These are phyloP conservation scores for Mycena alexandri DNA, from an alignment of 768 basidiomycete species.

Conservation along the genomic window DNA sequence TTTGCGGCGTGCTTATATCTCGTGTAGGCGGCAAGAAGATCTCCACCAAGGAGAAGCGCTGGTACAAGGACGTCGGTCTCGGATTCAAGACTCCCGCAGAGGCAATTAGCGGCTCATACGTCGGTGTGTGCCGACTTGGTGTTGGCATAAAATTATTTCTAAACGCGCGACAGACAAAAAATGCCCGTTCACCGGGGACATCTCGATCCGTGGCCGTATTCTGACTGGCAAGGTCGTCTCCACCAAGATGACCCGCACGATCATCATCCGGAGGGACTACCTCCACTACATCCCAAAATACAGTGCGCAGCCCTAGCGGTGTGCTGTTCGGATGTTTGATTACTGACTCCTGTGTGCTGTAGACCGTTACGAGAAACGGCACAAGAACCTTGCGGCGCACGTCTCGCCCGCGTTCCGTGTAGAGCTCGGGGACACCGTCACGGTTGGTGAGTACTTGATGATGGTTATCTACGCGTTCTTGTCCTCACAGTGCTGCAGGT, in stretches of 20 bases:
- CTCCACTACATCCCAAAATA: conserved; percentile 99
- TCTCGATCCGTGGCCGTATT: conserved; percentile 99
- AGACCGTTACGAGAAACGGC: conserved; percentile 99
- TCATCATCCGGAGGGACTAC: conserved; percentile 96
- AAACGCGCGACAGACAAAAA: conserved; percentile 84
- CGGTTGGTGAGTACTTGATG: conserved; percentile 78
- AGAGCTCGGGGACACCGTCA: conserved; percentile 93
- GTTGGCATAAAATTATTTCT: conserved; percentile 7
- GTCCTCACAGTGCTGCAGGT: conserved; percentile 58
- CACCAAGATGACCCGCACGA: conserved; percentile 99
- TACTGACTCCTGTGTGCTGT: conserved; percentile 21
- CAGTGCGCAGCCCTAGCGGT: conserved; percentile 67
- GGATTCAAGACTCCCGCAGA: conserved; percentile 97
- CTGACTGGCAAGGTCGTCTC: conserved; percentile 97
- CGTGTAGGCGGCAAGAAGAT: conserved; percentile 87
- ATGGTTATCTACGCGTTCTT: neutral
- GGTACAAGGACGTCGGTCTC: conserved; percentile 99
- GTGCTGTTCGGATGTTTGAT: neutral
- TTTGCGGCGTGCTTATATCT: conserved; percentile 12
- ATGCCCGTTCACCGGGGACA: conserved; percentile 97
- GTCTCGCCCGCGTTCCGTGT: conserved; percentile 99
- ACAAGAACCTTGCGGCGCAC: conserved; percentile 98
- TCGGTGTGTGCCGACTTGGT: conserved; percentile 71
- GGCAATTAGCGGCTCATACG: conserved; percentile 96
- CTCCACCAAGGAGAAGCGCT: conserved; percentile 94